phyloP scores from a whole-genome alignment of 1,284 basidiomycete genomes.

The Malassezia cuniculi region DNA sequence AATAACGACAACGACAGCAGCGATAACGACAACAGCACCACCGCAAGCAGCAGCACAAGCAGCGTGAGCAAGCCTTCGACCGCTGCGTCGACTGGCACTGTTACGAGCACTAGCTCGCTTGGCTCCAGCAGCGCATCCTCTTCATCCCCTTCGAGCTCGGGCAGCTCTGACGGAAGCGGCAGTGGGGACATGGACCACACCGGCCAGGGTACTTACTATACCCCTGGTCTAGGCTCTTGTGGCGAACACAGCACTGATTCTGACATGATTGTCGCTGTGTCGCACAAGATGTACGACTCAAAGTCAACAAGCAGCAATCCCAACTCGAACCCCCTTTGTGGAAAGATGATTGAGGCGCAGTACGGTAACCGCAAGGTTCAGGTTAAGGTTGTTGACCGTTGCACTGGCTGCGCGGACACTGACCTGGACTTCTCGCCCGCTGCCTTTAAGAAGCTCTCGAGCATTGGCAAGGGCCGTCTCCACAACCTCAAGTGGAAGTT shows the following conservation, averaged over 20 bases:
- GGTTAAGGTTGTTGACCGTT: conserved; percentile 32
- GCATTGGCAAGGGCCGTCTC: conserved; percentile 20
- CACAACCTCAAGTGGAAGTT: conserved; percentile 24
- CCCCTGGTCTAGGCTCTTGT: conserved; percentile 34
- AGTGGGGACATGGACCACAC: conserved; percentile 15
- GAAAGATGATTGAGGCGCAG: conserved; percentile 30
- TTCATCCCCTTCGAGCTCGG: background rate
- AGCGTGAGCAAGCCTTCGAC: background rate
- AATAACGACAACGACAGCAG: background rate
- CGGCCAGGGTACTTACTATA: conserved; percentile 37
- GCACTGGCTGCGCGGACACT: conserved; percentile 21
- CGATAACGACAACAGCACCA: background rate
- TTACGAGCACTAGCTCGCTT: background rate
- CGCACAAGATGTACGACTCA: conserved; percentile 24
- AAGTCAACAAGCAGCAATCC: conserved; percentile 27
- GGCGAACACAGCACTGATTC: conserved; percentile 22
- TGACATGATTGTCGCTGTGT: conserved; percentile 38
- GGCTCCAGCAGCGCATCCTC: background rate
- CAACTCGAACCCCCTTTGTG: conserved; percentile 34
- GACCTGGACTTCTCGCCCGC: conserved; percentile 30
- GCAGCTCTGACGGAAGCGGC: background rate
- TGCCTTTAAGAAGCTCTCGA: conserved; percentile 25
- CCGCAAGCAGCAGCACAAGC: background rate
- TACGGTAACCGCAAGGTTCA: conserved; percentile 31
- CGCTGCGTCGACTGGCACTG: background rate